phyloP scores from a whole-genome alignment of 495 filamentous ascomycete species.

The Penicillium flavigenum region DNA sequence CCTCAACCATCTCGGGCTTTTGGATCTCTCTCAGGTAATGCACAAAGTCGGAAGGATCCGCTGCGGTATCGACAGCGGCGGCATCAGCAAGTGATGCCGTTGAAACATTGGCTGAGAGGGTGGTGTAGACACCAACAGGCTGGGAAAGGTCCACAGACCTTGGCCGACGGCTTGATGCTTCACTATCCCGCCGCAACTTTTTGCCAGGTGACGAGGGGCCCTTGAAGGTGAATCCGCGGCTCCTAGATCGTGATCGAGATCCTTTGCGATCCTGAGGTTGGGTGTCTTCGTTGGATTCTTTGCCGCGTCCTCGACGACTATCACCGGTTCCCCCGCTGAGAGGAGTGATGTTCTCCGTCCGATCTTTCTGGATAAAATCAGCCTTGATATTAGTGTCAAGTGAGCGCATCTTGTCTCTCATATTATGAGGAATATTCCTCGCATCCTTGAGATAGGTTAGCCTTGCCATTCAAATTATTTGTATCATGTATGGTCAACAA shows the following conservation, averaged over 20 bases:
- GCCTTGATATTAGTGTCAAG: slow-evolving; percentile 87
- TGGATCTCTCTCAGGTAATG: slow-evolving; percentile 72
- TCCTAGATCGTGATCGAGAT: slow-evolving; percentile 62
- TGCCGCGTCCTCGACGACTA: slow-evolving; percentile 47
- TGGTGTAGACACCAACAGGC: slow-evolving; percentile 48
- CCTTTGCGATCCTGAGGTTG: slow-evolving; percentile 50
- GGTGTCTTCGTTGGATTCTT: slow-evolving; percentile 39
- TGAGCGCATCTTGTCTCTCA: slow-evolving; percentile 89
- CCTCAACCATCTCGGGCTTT: slow-evolving; percentile 78
- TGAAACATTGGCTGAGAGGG: slow-evolving; percentile 43
- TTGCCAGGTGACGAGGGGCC: slow-evolving; percentile 58
- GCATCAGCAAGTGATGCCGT: slow-evolving; percentile 44
- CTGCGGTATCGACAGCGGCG: slow-evolving; percentile 46
- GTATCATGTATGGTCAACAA: slow-evolving; percentile 9
- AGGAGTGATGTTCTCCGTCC: slow-evolving; percentile 57
- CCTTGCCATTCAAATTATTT: background rate
- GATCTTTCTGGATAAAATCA: slow-evolving; percentile 89
- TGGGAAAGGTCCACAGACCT: slow-evolving; percentile 45
- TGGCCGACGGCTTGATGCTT: slow-evolving; percentile 40
- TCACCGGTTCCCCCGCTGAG: slow-evolving; percentile 33
- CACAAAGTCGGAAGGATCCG: slow-evolving; percentile 76
- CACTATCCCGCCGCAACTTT: slow-evolving; percentile 50
- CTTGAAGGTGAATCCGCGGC: slow-evolving; percentile 74
- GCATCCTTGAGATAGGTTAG: slow-evolving; percentile 64
- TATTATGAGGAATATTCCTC: slow-evolving; percentile 88